Base-by-base conservation (phyloP, 2,329 filamentous ascomycete species). In the Aspergillus ruber region DNA sequence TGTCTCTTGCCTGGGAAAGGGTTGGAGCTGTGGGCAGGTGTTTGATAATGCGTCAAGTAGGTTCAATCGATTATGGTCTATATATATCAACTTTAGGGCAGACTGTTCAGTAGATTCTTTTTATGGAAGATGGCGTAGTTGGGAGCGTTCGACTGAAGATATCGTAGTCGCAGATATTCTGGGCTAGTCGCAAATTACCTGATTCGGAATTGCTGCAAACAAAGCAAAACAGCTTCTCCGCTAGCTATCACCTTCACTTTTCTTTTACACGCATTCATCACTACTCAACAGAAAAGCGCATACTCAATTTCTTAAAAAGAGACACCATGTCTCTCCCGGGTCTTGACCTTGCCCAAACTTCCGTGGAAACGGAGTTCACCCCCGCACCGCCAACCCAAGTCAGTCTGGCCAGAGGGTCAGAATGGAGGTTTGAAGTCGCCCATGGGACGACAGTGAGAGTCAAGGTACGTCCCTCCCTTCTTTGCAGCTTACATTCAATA, bases 361-460 rank as follows among this genome's bases (percentile, higher is more conserved):
- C 80, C 60, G 82, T 83, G 68, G 69, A 69, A 49, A 60, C 59
- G 45, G 55, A 58, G 25, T 60, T 60, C 50, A 63, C 60, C 33
- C 59, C 66, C 52, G 67, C 71, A 42, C 66, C 68, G 36, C 65
- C 69, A 23, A 66, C 66, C 32, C 66, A 76, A 44, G 73, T 80
- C 50, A 73, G 70, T 53, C 79, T 91, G 53, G 73, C 77, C 44
- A 77, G 81, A 47, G 81, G 80, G 55, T 84, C 81, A 60, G 87
- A 91, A 76, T 91, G 86, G 83, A 81, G 87, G 44, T 91, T 91
- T 70, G 79, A 88, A 61, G 83, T 88, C 40, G 77, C 83, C 9
- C 73, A 75, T 53, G 75, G 74, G 12, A 71, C 69, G 43, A 73
- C 70, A 12, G 68, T 80, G 35, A 71, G 76, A 55, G 73, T 81